Conservation (phyloP, 768 basidiomycete species). For the Trametes meyenii region DNA sequence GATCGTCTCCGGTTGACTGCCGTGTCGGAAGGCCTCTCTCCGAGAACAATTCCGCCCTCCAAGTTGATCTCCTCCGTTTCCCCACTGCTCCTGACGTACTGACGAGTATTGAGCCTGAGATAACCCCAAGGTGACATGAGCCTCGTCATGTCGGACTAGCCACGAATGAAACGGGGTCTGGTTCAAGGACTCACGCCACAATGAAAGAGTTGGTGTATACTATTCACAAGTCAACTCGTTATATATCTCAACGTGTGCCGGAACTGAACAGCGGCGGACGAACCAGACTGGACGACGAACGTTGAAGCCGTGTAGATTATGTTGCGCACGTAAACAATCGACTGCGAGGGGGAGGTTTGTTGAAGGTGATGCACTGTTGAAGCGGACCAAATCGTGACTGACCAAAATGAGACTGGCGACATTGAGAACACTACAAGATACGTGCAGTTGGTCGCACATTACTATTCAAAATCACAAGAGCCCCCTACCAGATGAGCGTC, state of each 20-base stretch:
- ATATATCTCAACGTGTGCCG: too few species aligned
- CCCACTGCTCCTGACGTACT: neutral
- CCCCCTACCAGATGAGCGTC: neutral
- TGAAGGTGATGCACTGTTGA: too few species aligned
- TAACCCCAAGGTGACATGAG: too few species aligned
- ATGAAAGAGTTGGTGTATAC: constrained; percentile 4
- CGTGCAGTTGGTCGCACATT: too few species aligned
- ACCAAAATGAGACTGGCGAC: neutral
- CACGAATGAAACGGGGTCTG: too few species aligned
- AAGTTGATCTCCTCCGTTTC: neutral
- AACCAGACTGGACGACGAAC: neutral
- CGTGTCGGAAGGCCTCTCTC: neutral
- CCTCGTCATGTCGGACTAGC: too few species aligned
- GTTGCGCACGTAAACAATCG: neutral
- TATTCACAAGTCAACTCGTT: too few species aligned
- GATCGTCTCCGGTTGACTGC: too few species aligned
- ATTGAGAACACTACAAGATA: neutral
- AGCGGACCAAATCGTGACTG: too few species aligned
- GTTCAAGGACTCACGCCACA: neutral
- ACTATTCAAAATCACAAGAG: too few species aligned
- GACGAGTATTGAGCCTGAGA: constrained; percentile 3
- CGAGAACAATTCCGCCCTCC: neutral
- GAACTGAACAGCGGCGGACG: neutral
- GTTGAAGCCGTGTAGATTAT: neutral
- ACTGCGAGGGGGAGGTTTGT: neutral